Percentiles rank a stretch among this genome's conserved stretches.
Evolutionary conservation across 1,284 basidiomycete species (phyloP).

Genomic region (Tranzscheliella williamsii): DNA sequence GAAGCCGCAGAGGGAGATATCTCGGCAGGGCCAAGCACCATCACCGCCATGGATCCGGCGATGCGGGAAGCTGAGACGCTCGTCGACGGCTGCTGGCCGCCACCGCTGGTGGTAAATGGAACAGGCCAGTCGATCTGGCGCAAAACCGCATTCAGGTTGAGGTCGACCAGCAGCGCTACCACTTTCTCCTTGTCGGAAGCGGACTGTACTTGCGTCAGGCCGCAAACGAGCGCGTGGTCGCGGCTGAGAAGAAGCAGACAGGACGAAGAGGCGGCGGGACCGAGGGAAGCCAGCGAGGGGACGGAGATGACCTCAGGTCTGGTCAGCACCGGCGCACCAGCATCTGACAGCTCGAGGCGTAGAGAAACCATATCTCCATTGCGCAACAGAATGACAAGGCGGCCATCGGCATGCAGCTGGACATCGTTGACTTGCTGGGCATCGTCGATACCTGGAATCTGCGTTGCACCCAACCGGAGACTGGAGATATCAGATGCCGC

Average conservation of each 20-base stretch:
- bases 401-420: conserved; percentile 23
- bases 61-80: conserved; percentile 26
- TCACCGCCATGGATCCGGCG: conserved; percentile 26
- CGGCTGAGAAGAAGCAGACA: conserved; percentile 25
- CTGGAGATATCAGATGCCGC: conserved; percentile 6
- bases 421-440: conserved; percentile 20
- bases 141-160: conserved; percentile 30
- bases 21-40: conserved; percentile 23
- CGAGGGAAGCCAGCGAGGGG: not conserved
- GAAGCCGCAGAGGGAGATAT: conserved; percentile 7
- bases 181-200: conserved; percentile 25
- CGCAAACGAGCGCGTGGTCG: conserved; percentile 28
- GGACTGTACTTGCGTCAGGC: conserved; percentile 8
- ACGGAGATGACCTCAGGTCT: not conserved
- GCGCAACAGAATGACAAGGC: conserved; percentile 10
- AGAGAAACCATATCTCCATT: conserved; percentile 18
- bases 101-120: conserved; percentile 2
- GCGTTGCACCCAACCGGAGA: conserved; percentile 12
- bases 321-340: not conserved
- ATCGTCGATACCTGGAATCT: conserved; percentile 2
- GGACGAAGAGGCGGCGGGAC: conserved; percentile 7
- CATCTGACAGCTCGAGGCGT: conserved; percentile 2
- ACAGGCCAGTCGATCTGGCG: conserved; percentile 31
- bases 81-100: conserved; percentile 14
- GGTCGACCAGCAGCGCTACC: conserved; percentile 24